Base-by-base conservation (phyloP, 345 rosid species). In the Citropsis articulata region DNA sequence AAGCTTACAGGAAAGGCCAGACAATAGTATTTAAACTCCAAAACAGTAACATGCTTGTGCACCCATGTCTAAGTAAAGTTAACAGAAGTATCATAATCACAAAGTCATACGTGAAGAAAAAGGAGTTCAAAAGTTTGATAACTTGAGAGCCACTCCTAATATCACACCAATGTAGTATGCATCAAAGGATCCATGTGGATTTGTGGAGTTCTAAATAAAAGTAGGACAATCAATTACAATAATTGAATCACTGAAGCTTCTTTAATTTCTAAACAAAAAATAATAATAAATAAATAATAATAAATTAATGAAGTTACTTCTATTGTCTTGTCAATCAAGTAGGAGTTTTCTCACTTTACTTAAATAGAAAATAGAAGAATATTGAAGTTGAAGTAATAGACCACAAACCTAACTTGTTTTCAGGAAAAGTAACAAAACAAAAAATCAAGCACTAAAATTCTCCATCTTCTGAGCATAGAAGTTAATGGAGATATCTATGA, bases 391-490 rank as follows among this genome's bases (percentile, higher is more conserved):
- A 42, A 19, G 60, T 10, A 8, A 9, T 75, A 48, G 10, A 42
- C 28, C 63, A 22, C 7, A 64, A 30, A 3, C 30, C 62, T 42
- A 33, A 25, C 50, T 57, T 56, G 66, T 21, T 60, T 40, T 24
- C 9, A 30, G 59, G 66, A 12, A 25, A 30, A 27, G 27, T 25
- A 74, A 62, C 25, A 62, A 74, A 28, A 62, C 12, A 61, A 74
- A 38, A 36, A 38, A 19, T 38, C 71, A n/a, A 12, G 27, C 16
- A 10, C 18, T 53, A 24, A 65, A 28, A 64, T 61, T 64, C 28
- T 75, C 56, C 62, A n/a, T 75, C 24, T 48, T 60, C 78, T 31
- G 53, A 65, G n/a, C 31, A n/a, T 24, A 75, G 66, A 33, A 30
- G 24, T 30, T 50, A 12, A n/a, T 16, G 19, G 50, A 45, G 45